A percentile compares a stretch with the other conserved stretches of the same genome.
These are phyloP conservation scores for Rosa lucieae DNA, from an alignment of 306 rosid genomes.

Conservation along the genomic window DNA sequence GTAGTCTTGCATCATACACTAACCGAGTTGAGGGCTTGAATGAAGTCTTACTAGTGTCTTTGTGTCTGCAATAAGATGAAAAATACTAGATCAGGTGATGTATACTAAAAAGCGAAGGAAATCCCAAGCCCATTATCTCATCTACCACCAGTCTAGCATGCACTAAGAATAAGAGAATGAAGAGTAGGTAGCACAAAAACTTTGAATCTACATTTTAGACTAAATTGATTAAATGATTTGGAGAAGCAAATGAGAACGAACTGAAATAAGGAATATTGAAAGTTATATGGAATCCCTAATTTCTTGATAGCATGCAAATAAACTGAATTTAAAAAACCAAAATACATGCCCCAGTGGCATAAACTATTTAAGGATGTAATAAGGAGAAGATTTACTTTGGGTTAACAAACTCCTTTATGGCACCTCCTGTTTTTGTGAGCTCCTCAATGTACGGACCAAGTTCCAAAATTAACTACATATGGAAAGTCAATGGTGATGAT, in stretches of 20 bases:
- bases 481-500: background rate
- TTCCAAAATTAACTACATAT: conserved; percentile 80
- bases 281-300: background rate
- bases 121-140: background rate
- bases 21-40: conserved; percentile 93
- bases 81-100: background rate
- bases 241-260: no score
- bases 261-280: background rate
- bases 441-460: conserved; percentile 85
- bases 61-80: conserved; percentile 56
- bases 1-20: conserved; percentile 99
- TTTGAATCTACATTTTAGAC: background rate
- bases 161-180: background rate
- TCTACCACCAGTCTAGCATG: background rate
- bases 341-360: background rate
- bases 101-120: conserved; percentile 1
- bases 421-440: conserved; percentile 38
- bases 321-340: background rate
- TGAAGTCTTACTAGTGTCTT: conserved; percentile 87
- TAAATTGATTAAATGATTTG: background rate
- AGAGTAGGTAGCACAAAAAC: background rate
- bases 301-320: background rate
- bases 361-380: background rate
- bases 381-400: conserved; percentile 70
- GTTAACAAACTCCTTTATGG: conserved; percentile 77